Evolutionary conservation across 31 red algal species (phyloP), one percentile per base, ranked within the genome.

Genomic region (Asparagopsis taxiformis): DNA sequence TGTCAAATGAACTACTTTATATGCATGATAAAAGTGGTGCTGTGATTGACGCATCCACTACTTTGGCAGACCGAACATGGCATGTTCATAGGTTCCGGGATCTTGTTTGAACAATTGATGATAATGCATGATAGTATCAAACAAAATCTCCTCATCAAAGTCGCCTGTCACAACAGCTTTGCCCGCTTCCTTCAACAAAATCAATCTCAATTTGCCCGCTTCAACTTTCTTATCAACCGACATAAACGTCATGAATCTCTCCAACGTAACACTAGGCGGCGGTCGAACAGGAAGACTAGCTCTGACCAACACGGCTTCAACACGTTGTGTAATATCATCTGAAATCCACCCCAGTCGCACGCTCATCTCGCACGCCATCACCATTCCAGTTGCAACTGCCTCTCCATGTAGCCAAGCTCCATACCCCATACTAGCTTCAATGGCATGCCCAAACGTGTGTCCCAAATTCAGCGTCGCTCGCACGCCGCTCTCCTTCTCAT

Each of bases 361-460:
- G 50, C 71, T 75, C 87, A 98, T 87, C 43, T 91, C 93, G 13
- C 68, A 65, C 3, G 93, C 93, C 87, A 92, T 92, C 1, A 94
- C 90, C 87, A 99, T 99, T 6, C 96, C 96, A 21, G 82, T 70
- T 0, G 96, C 96, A 21, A 99, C 82, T n/a, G 96, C 96, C 71
- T 99, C 96, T 32, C 96, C 96, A 85, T 99, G 96, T 26, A 94
- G 52, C 80, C 81, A 91, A 7, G 46, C 31, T 39, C 83, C 82
- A 51, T 94, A 94, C 1, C 81, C 82, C 62, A 72, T 88, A 43
- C 39, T 61, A 1, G 86, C 81, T 68, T 99, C 96, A 22, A 99
- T 92, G 19, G 91, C 96, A 78, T 99, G 96, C 20, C 87, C 96
- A 56, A 99, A 88, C 3, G 96, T 99, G 72, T 99, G 96, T 35